A percentile compares a stretch with the other conserved stretches of the same genome.
These are phyloP conservation scores for Phytophthora crassamura DNA, from an alignment of 352 stramenopile genomes.

Conservation along the genomic window DNA sequence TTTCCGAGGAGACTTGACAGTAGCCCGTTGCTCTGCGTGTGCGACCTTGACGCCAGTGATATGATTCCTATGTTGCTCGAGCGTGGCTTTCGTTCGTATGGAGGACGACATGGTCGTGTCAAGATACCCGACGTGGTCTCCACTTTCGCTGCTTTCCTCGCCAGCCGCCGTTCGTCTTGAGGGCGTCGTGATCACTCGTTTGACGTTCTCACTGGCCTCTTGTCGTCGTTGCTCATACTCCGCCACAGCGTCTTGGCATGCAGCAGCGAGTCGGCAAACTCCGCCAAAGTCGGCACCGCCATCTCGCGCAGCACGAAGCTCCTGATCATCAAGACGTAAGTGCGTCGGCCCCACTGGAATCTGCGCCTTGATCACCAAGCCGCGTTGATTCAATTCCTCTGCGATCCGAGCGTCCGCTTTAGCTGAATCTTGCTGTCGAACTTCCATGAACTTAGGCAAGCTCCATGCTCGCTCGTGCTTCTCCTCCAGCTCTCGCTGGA, in stretches of 20 bases:
- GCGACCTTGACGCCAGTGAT: too few relatives aligned
- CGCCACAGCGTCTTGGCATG: slow-evolving; percentile 62
- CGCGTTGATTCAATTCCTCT: slow-evolving; percentile 49
- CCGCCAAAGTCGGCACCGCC: too few relatives aligned
- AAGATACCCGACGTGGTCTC: slow-evolving; percentile 58
- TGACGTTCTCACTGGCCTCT: slow-evolving; percentile 61
- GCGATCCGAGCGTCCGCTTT: slow-evolving; percentile 50
- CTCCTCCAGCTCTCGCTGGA: too few relatives aligned
- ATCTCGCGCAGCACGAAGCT: too few relatives aligned
- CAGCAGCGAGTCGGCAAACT: too few relatives aligned
- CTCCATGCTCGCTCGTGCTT: slow-evolving; percentile 38
- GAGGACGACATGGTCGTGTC: slow-evolving; percentile 51
- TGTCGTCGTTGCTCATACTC: slow-evolving; percentile 53
- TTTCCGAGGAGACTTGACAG: too few relatives aligned
- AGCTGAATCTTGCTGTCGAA: slow-evolving; percentile 50
- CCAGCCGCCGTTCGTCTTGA: slow-evolving; percentile 19
- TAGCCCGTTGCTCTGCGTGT: too few relatives aligned
- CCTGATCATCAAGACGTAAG: too few relatives aligned
- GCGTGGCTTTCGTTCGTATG: slow-evolving; percentile 58
- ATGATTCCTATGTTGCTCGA: too few relatives aligned
- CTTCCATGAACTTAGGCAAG: slow-evolving; percentile 60
- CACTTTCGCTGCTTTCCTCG: slow-evolving; percentile 19
- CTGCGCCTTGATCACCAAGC: slow-evolving; percentile 77
- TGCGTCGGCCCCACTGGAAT: too few relatives aligned
- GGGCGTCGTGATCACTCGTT: slow-evolving; percentile 1